Evolutionary conservation across 176 grass and related monocot genomes (phyloP).

Genomic region (Cenchrus purpureus): DNA sequence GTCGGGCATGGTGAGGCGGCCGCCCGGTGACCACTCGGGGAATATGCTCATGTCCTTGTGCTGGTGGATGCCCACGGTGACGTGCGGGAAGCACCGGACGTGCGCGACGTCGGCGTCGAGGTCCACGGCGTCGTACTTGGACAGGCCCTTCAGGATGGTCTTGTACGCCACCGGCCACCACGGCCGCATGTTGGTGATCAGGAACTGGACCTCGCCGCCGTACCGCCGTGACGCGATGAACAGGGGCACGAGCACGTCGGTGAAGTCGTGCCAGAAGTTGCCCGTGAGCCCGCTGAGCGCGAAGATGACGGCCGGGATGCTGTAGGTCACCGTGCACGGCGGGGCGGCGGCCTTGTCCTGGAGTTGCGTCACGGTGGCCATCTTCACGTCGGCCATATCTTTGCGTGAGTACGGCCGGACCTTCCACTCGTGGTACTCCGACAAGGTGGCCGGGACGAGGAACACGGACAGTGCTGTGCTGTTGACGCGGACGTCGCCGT

Average conservation of each 20-base stretch:
- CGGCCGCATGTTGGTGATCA: conserved; percentile 17
- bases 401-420: background rate
- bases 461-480: background rate
- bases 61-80: conserved; percentile 52
- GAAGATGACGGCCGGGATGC: background rate
- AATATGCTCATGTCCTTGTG: conserved; percentile 60
- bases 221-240: background rate
- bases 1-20: conserved; percentile 51
- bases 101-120: conserved; percentile 48
- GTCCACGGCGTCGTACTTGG: conserved; percentile 52
- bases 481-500: conserved; percentile 21
- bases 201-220: conserved; percentile 10
- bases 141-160: conserved; percentile 36
- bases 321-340: background rate
- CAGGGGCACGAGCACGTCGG: conserved; percentile 8
- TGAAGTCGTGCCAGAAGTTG: conserved; percentile 18
- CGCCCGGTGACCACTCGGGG: conserved; percentile 39
- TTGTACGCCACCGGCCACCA: conserved; percentile 60
- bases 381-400: background rate
- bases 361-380: background rate
- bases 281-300: background rate
- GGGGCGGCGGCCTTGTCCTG: background rate
- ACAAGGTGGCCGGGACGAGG: background rate
- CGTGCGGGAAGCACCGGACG: conserved; percentile 58
- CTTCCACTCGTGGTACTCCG: background rate